Base-by-base conservation (phyloP, 495 filamentous ascomycete genomes). In the Penicillium goetzii region DNA sequence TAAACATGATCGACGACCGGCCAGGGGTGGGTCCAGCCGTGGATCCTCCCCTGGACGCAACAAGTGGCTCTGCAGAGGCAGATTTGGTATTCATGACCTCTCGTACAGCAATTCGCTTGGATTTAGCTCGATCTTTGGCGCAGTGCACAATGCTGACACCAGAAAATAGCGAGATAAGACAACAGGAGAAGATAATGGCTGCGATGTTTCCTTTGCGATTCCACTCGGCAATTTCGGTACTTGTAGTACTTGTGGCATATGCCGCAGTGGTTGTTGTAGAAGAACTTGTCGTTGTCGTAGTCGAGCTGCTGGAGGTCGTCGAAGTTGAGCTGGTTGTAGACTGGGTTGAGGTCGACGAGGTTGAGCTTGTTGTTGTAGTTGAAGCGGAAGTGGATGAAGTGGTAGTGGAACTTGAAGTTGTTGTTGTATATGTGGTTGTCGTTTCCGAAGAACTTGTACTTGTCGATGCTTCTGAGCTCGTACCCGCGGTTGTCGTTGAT, bases 131-230 rank as follows among this genome's bases (percentile, higher is more conserved):
- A 6, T 66, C 67, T 4, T 32, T 51, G 1, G 19, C 51, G 45
- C 63, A 69, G 54, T 66, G 61, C 28, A 66, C 14, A 12, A 57
- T 60, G 34, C 28, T 55, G 30, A 66, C 47, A 1, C 63, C 67
- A n/a, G 60, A 19, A 34, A 69, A 69, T n/a, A 69, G 26, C 32
- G 61, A 59, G 30, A 66, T 38, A 1, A 69, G 51, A 30, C 51
- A 51, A n/a, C 40, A 34, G 17, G 47, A 59, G 23, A 62, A 61
- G 49, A 66, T 40, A 26, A 64, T 62, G 2, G 63, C 67, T 12
- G 61, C 64, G 19, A 69, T 62, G 17, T 63, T 55, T 25, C 67
- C 67, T 23, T 34, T 57, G 25, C 41, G 67, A 50, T 69, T 66
- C 47, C 45, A 59, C 25, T 53, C 52, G 2, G 56, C 45, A 3